Evolutionary conservation across 768 basidiomycete genomes (phyloP).

Genomic region (Mycena rebaudengoi): DNA sequence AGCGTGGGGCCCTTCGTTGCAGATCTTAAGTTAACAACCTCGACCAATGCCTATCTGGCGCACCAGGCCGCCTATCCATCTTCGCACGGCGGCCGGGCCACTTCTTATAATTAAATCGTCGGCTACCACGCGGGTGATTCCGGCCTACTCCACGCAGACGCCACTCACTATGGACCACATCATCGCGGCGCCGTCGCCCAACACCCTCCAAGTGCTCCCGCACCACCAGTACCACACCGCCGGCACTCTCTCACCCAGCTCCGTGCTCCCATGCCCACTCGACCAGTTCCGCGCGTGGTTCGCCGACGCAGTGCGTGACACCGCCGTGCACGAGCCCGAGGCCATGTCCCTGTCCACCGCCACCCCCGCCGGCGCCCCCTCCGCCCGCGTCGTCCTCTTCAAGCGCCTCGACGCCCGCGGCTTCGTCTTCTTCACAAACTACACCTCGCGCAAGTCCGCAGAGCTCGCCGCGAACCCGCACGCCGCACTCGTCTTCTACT

Average conservation of each 20-base stretch:
- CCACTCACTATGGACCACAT: slow-evolving; percentile 47
- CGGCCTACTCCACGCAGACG: too few species aligned
- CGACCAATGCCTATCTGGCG: too few species aligned
- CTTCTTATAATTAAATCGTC: too few species aligned
- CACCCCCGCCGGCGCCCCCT: slow-evolving; percentile 78
- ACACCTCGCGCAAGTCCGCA: slow-evolving; percentile 88
- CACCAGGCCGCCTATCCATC: too few species aligned
- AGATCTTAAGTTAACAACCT: too few species aligned
- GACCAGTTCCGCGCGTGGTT: slow-evolving; percentile 92
- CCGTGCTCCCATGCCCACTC: slow-evolving; percentile 73
- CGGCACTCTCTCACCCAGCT: slow-evolving; percentile 70
- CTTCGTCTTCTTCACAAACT: slow-evolving; percentile 98
- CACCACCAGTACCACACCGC: slow-evolving; percentile 79
- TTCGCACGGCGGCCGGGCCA: too few species aligned
- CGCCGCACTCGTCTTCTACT: slow-evolving; percentile 90
- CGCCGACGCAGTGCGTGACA: slow-evolving; percentile 61
- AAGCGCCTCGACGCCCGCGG: slow-evolving; percentile 90
- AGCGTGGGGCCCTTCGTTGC: too few species aligned
- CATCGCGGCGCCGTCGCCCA: slow-evolving; percentile 54
- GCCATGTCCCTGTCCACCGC: slow-evolving; percentile 85
- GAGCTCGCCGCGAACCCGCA: slow-evolving; percentile 83
- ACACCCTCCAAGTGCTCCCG: slow-evolving; percentile 72
- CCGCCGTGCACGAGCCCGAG: slow-evolving; percentile 85
- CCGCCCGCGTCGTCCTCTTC: slow-evolving; percentile 88
- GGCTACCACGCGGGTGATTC: too few species aligned